Percentiles rank a stretch among this genome's conserved stretches.
phyloP scores from a whole-genome alignment of 2,329 filamentous ascomycete species.

The Gnomoniopsis smithogilvyi region DNA sequence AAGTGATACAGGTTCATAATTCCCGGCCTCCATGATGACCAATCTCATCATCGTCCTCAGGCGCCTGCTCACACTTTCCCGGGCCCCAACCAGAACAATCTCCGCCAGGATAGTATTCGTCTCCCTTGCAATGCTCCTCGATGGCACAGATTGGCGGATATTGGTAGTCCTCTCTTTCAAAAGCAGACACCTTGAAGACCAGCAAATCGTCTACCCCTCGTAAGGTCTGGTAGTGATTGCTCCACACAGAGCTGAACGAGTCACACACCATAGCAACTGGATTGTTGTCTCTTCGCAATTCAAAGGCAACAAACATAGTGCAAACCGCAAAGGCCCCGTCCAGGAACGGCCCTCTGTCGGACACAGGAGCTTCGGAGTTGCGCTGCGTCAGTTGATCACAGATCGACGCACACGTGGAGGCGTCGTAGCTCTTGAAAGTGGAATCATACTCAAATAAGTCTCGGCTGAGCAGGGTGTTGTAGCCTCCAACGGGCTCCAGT shows the following conservation, averaged over 20 bases:
- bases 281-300: neutral
- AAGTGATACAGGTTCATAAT: neutral
- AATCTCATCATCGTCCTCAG: neutral
- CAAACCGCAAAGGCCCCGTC: conserved; percentile 12
- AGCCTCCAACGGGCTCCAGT: conserved; percentile 6
- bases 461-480: conserved; percentile 3
- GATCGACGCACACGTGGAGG: neutral
- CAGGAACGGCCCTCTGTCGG: conserved; percentile 4
- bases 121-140: neutral
- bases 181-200: conserved; percentile 5
- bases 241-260: conserved; percentile 6
- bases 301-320: conserved; percentile 14
- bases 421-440: conserved; percentile 2
- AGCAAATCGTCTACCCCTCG: neutral
- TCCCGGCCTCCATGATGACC: neutral
- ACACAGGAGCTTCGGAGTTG: neutral
- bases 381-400: conserved; percentile 7
- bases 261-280: conserved; percentile 8
- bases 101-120: conserved; percentile 9
- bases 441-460: neutral
- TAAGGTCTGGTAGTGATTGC: conserved; percentile 8
- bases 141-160: conserved; percentile 7
- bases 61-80: neutral
- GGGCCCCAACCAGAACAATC: conserved; percentile 15
- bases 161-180: conserved; percentile 7